Percentiles rank a stretch among this genome's conserved stretches.
These are phyloP conservation scores for Ophiostoma fasciatum DNA, from an alignment of 2,329 filamentous ascomycete genomes.

Conservation along the genomic window DNA sequence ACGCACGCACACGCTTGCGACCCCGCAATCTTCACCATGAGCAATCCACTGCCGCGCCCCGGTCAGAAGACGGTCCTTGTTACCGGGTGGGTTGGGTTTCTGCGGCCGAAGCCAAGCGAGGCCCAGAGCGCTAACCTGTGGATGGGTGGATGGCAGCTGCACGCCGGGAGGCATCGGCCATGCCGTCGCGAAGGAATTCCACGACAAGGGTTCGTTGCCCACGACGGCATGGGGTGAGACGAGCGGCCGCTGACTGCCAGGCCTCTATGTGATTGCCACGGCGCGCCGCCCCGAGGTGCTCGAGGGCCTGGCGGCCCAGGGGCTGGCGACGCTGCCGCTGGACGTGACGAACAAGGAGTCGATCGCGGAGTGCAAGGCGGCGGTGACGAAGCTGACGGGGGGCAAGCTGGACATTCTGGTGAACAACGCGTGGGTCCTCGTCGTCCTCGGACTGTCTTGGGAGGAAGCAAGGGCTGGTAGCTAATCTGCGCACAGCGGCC, in stretches of 20 bases:
- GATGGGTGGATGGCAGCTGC: slow-evolving; percentile 25
- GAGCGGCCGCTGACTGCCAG: slow-evolving; percentile 17
- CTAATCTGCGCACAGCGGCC: slow-evolving; percentile 24
- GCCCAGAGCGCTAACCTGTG: neutral
- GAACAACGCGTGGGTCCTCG: slow-evolving; percentile 37
- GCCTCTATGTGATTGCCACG: slow-evolving; percentile 40
- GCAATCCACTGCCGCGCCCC: neutral
- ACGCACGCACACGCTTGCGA: too few relatives aligned
- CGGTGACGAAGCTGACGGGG: slow-evolving; percentile 32
- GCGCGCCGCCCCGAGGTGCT: slow-evolving; percentile 36
- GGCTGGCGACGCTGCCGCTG: slow-evolving; percentile 34
- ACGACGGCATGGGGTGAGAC: too few relatives aligned
- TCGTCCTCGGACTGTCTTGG: neutral
- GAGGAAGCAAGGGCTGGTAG: neutral
- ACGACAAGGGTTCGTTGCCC: slow-evolving; percentile 27
- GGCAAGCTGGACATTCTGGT: slow-evolving; percentile 42
- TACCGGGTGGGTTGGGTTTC: neutral
- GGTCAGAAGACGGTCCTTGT: neutral
- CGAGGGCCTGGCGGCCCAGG: slow-evolving; percentile 26
- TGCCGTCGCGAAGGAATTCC: slow-evolving; percentile 37
- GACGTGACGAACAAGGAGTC: slow-evolving; percentile 39
- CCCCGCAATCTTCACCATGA: too few relatives aligned
- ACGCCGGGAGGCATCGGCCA: slow-evolving; percentile 44
- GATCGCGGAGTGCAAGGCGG: slow-evolving; percentile 31
- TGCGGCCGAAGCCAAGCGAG: too few relatives aligned